Evolutionary conservation across 2,329 filamentous ascomycete genomes (phyloP).

Genomic region (Leptographium wingfieldii): DNA sequence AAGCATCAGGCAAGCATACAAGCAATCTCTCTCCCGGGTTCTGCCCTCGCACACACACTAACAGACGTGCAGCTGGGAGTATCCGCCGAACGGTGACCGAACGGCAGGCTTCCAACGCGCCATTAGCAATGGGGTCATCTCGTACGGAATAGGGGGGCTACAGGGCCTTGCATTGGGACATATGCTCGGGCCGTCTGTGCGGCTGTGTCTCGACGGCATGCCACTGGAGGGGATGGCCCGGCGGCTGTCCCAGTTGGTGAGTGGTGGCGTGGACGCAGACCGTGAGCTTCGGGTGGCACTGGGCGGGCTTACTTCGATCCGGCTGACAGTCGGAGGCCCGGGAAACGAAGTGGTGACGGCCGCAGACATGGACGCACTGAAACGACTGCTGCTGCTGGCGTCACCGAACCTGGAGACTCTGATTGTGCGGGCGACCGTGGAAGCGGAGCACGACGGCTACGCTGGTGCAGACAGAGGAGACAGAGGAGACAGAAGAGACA

Average conservation of each 20-base stretch:
- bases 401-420: conserved; percentile 18
- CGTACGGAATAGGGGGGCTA: conserved; percentile 1
- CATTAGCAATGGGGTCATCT: not conserved
- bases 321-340: not conserved
- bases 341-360: not conserved
- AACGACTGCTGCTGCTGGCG: conserved; percentile 11
- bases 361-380: not conserved
- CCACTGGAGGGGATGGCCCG: conserved; percentile 3
- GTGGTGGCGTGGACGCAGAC: too few species aligned
- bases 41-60: not conserved
- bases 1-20: not conserved
- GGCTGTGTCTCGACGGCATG: not conserved
- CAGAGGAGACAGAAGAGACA: not conserved
- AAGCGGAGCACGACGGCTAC: conserved; percentile 24
- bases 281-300: not conserved
- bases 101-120: not conserved
- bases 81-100: not conserved
- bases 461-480: conserved; percentile 13
- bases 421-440: conserved; percentile 8
- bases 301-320: not conserved
- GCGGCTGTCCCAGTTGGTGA: not conserved
- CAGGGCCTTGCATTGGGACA: conserved; percentile 7
- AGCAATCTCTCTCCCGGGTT: not conserved
- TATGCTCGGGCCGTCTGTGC: not conserved
- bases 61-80: not conserved